Evolutionary conservation across 2,329 filamentous ascomycete genomes (phyloP).

Genomic region (Xylariaceae sp.): DNA sequence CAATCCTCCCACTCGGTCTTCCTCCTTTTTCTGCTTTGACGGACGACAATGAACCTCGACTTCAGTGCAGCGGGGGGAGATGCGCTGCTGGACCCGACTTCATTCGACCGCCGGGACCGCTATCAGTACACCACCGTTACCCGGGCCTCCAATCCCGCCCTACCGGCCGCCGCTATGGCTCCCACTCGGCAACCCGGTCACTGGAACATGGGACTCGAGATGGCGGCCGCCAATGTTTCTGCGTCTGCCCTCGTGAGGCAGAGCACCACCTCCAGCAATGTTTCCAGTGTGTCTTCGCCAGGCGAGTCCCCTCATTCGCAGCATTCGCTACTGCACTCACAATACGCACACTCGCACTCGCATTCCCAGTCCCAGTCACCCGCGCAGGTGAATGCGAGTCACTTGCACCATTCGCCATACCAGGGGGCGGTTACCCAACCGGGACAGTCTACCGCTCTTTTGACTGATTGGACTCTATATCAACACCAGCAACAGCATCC

Average conservation of each 20-base stretch:
- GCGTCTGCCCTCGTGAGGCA: slow-evolving; percentile 35
- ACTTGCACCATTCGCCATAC: slow-evolving; percentile 52
- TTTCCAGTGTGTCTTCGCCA: slow-evolving; percentile 45
- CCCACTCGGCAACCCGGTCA: slow-evolving; percentile 40
- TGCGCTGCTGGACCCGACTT: slow-evolving; percentile 56
- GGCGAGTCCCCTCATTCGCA: slow-evolving; percentile 45
- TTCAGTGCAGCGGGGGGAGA: slow-evolving; percentile 56
- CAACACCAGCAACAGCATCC: slow-evolving; percentile 49
- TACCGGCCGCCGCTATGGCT: slow-evolving; percentile 39
- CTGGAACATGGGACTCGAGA: slow-evolving; percentile 53
- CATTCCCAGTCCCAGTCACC: slow-evolving; percentile 44
- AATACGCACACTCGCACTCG: slow-evolving; percentile 38
- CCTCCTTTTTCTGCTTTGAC: slow-evolving; percentile 32
- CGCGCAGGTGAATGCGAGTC: slow-evolving; percentile 49
- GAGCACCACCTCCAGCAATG: slow-evolving; percentile 39
- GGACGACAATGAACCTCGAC: slow-evolving; percentile 54
- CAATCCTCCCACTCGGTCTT: slow-evolving; percentile 35
- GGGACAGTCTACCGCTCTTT: slow-evolving; percentile 40
- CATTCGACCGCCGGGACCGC: slow-evolving; percentile 55
- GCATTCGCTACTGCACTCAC: slow-evolving; percentile 29
- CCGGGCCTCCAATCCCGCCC: slow-evolving; percentile 37
- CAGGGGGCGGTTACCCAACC: slow-evolving; percentile 46
- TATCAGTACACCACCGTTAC: slow-evolving; percentile 49
- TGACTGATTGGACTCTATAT: slow-evolving; percentile 61
- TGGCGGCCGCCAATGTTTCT: slow-evolving; percentile 36